A percentile compares a stretch with the other conserved stretches of the same genome.
phyloP scores from a whole-genome alignment of 306 rosid genomes.

The Prosopis cineraria region DNA sequence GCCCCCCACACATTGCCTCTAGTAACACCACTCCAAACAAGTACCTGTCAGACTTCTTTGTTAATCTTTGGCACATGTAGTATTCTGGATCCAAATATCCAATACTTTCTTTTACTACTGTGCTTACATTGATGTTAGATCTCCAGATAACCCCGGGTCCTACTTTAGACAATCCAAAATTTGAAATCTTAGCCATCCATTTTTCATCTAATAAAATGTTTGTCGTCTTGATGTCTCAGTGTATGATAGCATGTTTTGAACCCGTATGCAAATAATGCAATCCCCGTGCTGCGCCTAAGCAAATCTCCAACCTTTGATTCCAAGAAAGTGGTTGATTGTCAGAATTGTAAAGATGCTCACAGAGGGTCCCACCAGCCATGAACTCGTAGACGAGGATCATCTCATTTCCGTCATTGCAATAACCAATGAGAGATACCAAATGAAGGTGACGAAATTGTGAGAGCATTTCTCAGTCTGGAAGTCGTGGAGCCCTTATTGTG shows the following conservation, averaged over 20 bases:
- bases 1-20: constrained; percentile 36
- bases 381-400: background rate
- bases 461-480: background rate
- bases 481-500: background rate
- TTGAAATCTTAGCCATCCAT: background rate
- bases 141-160: background rate
- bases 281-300: background rate
- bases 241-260: background rate
- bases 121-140: background rate
- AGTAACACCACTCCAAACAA: constrained; percentile 42
- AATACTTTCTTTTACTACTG: background rate
- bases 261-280: background rate
- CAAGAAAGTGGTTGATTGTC: background rate
- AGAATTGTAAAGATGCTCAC: background rate
- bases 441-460: background rate
- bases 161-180: background rate
- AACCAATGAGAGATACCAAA: background rate
- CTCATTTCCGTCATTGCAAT: background rate
- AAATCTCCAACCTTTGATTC: background rate
- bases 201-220: background rate
- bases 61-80: background rate
- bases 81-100: constrained; percentile 25
- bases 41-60: constrained; percentile 43
- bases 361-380: background rate
- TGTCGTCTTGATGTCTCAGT: background rate